Base-by-base conservation (phyloP, 23 red algal species). In the Gracilaria domingensis region DNA sequence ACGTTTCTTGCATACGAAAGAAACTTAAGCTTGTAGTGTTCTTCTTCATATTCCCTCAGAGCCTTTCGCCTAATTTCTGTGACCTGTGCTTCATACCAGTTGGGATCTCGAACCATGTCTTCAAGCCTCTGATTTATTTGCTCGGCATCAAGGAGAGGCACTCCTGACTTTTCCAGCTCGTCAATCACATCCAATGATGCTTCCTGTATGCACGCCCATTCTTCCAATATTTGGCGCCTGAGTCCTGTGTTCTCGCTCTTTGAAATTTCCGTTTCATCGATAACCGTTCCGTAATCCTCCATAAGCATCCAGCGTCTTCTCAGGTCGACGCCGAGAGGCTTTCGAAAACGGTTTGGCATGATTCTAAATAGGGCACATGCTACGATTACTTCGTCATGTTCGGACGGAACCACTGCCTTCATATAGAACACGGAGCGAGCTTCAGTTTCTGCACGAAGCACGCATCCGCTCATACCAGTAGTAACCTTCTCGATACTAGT, bases 231-330 rank as follows among this genome's bases (percentile, higher is more conserved):
- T 25, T 75, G 35, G 20, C 69, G 35, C 35, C 35, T n/a, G 17
- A 75, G 36, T 5, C 39, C 39, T 1, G 29, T 23, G n/a, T 75
- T 40, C 3, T 18, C 39, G 37, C 69, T 47, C 45, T 40, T 75
- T 5, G 37, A 24, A 47, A 40, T 45, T 75, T 75, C 69, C 1
- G 33, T 12, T 40, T 75, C 69, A 40, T 75, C 39, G n/a, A 75
- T 75, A 17, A 32, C 37, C 14, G 39, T 24, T 2, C 69, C 69
- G n/a, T 75, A 75, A 11, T 75, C 39, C n/a, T 75, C 69, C 35
- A 75, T 75, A 21, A 75, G 69, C 69, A 75, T 75, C 69, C 69
- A 75, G 28, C 69, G 34, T 75, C 39, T 47, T 75, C 26, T 32
- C 33, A 75, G 7, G 25, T 75, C 69, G 7, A 75, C 69, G 23